Evolutionary conservation across 1,139 yeast species (phyloP), one percentile per base, ranked within the genome.

Genomic region (Zhuliangozyma blackwelliae): DNA sequence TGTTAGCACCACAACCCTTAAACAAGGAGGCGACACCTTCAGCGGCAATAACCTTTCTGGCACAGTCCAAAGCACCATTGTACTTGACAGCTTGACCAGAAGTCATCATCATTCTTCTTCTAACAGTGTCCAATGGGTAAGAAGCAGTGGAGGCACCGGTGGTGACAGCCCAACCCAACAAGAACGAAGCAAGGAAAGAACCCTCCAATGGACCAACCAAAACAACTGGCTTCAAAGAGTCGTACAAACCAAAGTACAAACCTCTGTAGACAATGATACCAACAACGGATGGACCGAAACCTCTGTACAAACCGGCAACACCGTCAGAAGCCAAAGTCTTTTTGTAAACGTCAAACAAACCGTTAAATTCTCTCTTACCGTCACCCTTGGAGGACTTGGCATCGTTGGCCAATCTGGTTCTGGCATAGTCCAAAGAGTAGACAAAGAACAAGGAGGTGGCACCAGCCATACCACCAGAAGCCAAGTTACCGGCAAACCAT

Each of bases 51-150:
- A 70, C 73, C 60, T 70, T 56, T 48, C 45, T 62, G 69, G 63
- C 63, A 63, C 71, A 63, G 61, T 70, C 76, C 51, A 68, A 58
- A 49, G 75, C 74, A 70, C 76, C 75, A 43, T 65, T 54, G 64
- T 70, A 70, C 66, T 70, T 69, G 49, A 70, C 75, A 52, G 74
- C 74, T 62, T 68, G 75, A 67, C 76, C 76, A 49, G 75, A 70
- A 48, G 76, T 70, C 76, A 70, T 70, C 76, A 70, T 70, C 76
- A 70, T 70, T 69, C 76, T 69, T 69, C 76, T 69, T 70, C 76
- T 70, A 55, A 69, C 64, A 50, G 75, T 68, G 61, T 69, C 75
- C 61, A 69, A 68, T 67, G 75, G 75, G 72, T 69, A 69, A 61
- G 75, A 68, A 56, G 75, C 75, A 50, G 75, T 69, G 44, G 75